phyloP scores from a whole-genome alignment of 108 stramenopile species.

The Nannochloropsis salina region DNA sequence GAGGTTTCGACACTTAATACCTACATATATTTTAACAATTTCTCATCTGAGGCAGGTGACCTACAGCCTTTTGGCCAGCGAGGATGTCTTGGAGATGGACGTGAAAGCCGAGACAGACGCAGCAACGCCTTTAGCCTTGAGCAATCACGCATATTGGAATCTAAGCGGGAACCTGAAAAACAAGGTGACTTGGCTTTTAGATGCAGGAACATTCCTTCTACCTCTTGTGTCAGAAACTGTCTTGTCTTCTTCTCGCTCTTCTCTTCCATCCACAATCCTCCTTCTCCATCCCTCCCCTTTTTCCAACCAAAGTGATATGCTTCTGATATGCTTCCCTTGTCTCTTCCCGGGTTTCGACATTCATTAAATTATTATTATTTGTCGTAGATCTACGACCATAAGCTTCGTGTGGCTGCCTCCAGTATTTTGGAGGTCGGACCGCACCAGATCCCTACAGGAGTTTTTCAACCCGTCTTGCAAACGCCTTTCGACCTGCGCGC shows the following conservation, averaged over 20 bases:
- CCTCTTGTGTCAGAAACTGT: not conserved
- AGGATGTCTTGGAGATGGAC: slow-evolving; percentile 11
- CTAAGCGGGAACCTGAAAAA: not conserved
- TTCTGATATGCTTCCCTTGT: too few relatives aligned
- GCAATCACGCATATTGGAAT: not conserved
- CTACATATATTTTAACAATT: not conserved
- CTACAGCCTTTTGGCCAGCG: not conserved
- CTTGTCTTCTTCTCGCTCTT: not conserved
- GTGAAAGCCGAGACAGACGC: not conserved
- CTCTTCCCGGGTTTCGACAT: too few relatives aligned
- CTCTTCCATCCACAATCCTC: not conserved
- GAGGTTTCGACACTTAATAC: too few relatives aligned
- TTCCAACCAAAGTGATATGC: not conserved
- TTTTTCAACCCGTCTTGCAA: not conserved
- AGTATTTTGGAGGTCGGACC: not conserved
- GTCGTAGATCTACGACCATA: not conserved
- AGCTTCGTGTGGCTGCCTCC: not conserved
- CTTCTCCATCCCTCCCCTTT: slow-evolving; percentile 11
- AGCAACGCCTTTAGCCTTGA: not conserved
- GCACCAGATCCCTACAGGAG: not conserved
- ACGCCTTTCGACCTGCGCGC: not conserved
- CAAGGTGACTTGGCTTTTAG: not conserved
- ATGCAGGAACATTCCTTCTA: not conserved
- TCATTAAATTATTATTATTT: not conserved
- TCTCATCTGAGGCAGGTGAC: not conserved